These are phyloP conservation scores for Penicillium janthinellum DNA, from an alignment of 2,329 filamentous ascomycete species.

Conservation along the genomic window DNA sequence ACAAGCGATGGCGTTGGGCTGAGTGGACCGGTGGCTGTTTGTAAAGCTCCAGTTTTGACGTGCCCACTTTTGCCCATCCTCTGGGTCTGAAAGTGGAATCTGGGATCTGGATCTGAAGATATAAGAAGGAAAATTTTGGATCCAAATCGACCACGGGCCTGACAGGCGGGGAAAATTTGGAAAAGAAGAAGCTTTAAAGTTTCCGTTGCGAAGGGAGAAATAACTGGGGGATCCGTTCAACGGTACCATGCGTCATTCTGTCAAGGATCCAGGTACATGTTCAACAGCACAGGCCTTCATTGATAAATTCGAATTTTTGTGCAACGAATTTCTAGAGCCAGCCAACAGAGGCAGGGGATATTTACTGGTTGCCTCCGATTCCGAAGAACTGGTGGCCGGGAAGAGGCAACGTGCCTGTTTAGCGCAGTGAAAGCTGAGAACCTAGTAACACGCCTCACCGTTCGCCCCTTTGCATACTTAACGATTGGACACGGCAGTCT, in stretches of 20 bases:
- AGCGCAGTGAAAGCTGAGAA: background rate
- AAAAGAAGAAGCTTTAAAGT: conserved; percentile 1
- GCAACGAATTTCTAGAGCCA: background rate
- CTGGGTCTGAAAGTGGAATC: background rate
- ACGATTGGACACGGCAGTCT: background rate
- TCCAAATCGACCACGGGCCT: background rate
- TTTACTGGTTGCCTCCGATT: background rate
- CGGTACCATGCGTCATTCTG: background rate
- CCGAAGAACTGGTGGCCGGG: background rate
- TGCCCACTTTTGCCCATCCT: background rate
- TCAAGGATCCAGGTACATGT: background rate
- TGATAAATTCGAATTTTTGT: background rate
- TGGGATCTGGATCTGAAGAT: background rate
- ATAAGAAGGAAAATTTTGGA: background rate
- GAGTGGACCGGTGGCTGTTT: conserved; percentile 1
- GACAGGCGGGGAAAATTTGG: background rate
- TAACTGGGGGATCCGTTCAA: background rate
- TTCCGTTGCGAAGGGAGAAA: background rate
- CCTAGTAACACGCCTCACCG: background rate
- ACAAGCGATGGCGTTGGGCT: background rate
- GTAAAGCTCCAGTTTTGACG: conserved; percentile 2
- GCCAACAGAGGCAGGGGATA: background rate
- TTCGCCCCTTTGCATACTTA: background rate
- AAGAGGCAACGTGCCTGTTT: background rate
- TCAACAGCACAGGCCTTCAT: background rate